Evolutionary conservation across 352 stramenopile species (phyloP).

Genomic region (Globisporangium nodosum): DNA sequence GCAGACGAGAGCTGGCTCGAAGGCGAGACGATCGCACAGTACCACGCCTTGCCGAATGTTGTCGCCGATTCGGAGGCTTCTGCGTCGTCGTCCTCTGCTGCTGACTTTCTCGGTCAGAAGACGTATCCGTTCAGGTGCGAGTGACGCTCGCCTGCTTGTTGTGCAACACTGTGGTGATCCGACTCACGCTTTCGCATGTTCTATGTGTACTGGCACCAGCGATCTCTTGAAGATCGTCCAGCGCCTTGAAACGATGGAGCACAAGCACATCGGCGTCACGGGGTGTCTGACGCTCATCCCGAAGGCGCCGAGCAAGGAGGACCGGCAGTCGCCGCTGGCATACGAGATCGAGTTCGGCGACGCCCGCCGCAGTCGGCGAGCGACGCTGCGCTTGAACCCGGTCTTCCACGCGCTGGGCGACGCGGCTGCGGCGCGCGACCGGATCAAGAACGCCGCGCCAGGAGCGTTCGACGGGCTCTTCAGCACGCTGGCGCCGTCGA

Average conservation of each 20-base stretch:
- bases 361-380: constrained; percentile 2
- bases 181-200: no score
- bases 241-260: constrained; percentile 2
- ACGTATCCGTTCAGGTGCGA: constrained; percentile 24
- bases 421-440: background rate
- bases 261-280: background rate
- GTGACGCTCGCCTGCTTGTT: no score
- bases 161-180: no score
- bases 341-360: constrained; percentile 13
- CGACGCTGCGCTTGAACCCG: constrained; percentile 1
- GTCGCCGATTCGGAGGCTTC: background rate
- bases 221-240: background rate
- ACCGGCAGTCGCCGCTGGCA: background rate
- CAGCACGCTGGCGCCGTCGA: constrained; percentile 7
- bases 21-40: constrained; percentile 5
- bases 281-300: background rate
- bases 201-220: background rate
- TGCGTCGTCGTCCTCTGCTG: no score
- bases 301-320: background rate
- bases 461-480: constrained; percentile 2
- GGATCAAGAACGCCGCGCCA: background rate
- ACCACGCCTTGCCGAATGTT: background rate
- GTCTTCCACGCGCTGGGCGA: constrained; percentile 1
- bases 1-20: constrained; percentile 10
- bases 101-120: constrained; percentile 9